A percentile compares a stretch with the other conserved stretches of the same genome.
Conservation (phyloP, 1,139 yeast species). For the Diutina mesorugosa region DNA sequence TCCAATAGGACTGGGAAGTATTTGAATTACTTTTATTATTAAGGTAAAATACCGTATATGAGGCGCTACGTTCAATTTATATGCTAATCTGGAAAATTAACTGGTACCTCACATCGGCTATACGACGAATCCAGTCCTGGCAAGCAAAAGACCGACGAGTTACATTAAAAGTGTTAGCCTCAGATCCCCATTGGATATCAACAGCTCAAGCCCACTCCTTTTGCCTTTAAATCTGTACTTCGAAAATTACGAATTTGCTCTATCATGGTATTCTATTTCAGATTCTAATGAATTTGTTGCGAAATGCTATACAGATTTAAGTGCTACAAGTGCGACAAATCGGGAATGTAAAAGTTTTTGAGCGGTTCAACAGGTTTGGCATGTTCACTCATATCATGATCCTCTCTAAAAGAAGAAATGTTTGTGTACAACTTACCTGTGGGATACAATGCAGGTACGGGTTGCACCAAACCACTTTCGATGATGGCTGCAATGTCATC, state of each 20-base stretch:
- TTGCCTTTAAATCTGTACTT: too few species aligned
- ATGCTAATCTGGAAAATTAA: neutral
- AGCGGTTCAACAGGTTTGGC: conserved; percentile 23
- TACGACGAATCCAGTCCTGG: too few species aligned
- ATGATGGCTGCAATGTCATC: conserved; percentile 5
- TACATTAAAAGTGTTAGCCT: too few species aligned
- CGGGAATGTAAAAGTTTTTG: conserved; percentile 14
- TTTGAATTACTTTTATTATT: too few species aligned
- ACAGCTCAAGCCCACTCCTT: too few species aligned
- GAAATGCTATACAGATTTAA: neutral
- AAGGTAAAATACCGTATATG: too few species aligned
- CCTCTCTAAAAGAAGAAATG: conserved; percentile 14
- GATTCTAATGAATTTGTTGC: neutral
- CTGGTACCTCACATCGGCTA: too few species aligned
- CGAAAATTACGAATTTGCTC: neutral
- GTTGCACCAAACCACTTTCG: neutral
- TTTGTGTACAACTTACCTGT: conserved; percentile 12
- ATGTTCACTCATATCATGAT: conserved; percentile 14
- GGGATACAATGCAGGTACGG: conserved; percentile 16
- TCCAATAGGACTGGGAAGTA: too few species aligned
- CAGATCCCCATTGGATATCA: too few species aligned
- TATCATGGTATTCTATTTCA: neutral
- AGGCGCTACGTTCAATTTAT: neutral
- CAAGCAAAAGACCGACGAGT: too few species aligned
- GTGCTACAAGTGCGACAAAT: neutral